Base-by-base conservation (phyloP, 805 yeast species). In the Ogataea trehaloabstinens region DNA sequence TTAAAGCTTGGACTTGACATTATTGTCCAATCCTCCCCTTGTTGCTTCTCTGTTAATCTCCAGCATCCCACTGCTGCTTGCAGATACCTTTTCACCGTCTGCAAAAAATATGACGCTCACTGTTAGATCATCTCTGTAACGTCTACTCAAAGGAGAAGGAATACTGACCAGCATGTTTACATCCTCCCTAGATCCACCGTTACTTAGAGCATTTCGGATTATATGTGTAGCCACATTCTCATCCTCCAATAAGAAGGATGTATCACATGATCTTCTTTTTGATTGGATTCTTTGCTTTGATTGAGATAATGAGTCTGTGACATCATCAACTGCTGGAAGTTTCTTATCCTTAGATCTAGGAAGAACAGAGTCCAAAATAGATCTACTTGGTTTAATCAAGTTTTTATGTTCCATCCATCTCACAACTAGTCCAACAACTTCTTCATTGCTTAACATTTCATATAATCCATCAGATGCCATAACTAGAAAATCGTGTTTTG, bases 401-500 rank as follows among this genome's bases (percentile, higher is more conserved):
- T 79, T 74, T 52, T 84, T 79, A 44, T 75, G 73, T 52, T 86
- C 88, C 77, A 88, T 79, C 99, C 99, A 93, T 58, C 83, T 83
- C 13, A 87, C 93, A 19, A 93, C 99, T 31, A 93, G 70, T 3
- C 90, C 89, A 12, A 89, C 91, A 39, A 91, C 88, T 58, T 93
- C 96, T 55, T 88, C 96, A 61, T 90, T 90, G 16, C 91, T 77
- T 40, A 93, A 71, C 77, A 91, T 75, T 61, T 93, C 99, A 63
- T 82, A 93, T 36, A 93, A 69, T 0, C 99, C 99, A 64, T 93
- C 99, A 16, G 95, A 81, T 0, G 91, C 99, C 76, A 93, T 70
- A 22, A 93, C 95, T 59, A 93, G 66, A 53, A 93, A 93, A 56
- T 88, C 93, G 48, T 85, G 81, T 48, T 82, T 78, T 16, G 73